A percentile compares a stretch with the other conserved stretches of the same genome.
phyloP scores from a whole-genome alignment of 2,329 filamentous ascomycete species.

The Chrysosporium keratinophilum region DNA sequence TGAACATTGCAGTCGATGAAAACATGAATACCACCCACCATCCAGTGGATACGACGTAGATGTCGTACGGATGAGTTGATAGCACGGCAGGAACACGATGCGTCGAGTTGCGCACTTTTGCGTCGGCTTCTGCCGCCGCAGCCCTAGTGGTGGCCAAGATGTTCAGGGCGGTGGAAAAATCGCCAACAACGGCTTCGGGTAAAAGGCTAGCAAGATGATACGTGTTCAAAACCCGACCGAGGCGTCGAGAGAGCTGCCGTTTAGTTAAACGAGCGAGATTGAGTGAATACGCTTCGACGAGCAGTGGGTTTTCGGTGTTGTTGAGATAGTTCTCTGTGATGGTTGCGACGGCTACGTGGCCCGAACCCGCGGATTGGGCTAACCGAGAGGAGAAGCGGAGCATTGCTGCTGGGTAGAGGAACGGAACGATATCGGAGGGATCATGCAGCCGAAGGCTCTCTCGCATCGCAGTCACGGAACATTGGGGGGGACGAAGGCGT shows the following conservation, averaged over 20 bases:
- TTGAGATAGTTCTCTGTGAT: slow-evolving; percentile 9
- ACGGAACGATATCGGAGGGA: slow-evolving; percentile 12
- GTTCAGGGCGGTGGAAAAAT: neutral
- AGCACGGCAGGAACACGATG: neutral
- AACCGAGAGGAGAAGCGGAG: slow-evolving; percentile 2
- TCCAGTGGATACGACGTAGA: neutral
- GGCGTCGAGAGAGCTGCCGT: slow-evolving; percentile 6
- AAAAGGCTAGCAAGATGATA: slow-evolving; percentile 12
- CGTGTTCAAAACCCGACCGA: slow-evolving; percentile 10
- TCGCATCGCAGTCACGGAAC: slow-evolving; percentile 10
- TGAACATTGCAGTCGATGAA: slow-evolving; percentile 8
- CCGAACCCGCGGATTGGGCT: slow-evolving; percentile 6
- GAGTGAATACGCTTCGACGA: neutral
- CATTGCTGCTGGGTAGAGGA: neutral
- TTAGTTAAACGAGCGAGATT: neutral
- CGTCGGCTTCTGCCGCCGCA: no score
- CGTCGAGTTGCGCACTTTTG: no score
- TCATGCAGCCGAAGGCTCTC: slow-evolving; percentile 4
- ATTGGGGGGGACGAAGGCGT: neutral
- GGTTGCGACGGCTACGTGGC: neutral
- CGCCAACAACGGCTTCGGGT: neutral
- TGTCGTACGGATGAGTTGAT: neutral
- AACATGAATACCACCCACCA: slow-evolving; percentile 5
- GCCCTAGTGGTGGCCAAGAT: no score
- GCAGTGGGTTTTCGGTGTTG: slow-evolving; percentile 12